Evolutionary conservation across 176 grass and related monocot species (phyloP).

Genomic region (Tillandsia fasciculata): DNA sequence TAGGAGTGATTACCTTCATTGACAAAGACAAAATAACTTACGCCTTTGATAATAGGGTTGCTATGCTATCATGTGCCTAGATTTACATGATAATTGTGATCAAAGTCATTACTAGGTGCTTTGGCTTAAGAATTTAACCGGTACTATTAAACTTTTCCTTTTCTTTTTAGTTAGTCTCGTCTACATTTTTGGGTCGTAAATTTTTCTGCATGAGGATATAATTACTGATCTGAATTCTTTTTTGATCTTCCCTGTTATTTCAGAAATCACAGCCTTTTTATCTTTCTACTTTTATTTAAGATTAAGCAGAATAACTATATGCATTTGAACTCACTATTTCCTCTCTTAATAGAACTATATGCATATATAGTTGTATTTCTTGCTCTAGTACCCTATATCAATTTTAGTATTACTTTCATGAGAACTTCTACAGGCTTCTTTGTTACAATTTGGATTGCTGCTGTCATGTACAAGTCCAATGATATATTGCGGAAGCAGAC

Average conservation of each 20-base stretch:
- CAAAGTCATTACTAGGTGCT: too few species aligned
- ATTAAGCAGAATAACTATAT: neutral
- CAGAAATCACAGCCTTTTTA: neutral
- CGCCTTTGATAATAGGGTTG: too few species aligned
- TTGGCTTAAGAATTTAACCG: too few species aligned
- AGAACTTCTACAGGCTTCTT: slow-evolving; percentile 52
- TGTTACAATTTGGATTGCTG: slow-evolving; percentile 94
- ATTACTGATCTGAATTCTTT: too few species aligned
- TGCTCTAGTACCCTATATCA: neutral
- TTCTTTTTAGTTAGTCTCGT: too few species aligned
- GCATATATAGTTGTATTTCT: neutral
- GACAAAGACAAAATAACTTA: too few species aligned
- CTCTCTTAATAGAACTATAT: neutral
- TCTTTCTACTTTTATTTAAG: neutral
- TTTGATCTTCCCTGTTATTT: neutral
- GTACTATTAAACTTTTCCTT: too few species aligned
- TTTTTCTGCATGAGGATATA: too few species aligned
- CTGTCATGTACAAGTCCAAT: slow-evolving; percentile 98
- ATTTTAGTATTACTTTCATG: slow-evolving; percentile 2
- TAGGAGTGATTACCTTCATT: too few species aligned
- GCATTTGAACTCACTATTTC: neutral
- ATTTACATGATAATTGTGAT: too few species aligned
- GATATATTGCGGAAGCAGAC: slow-evolving; percentile 95
- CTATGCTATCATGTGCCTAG: too few species aligned
- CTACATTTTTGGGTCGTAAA: too few species aligned